Evolutionary conservation across 208 protist genomes (phyloP).

Genomic region (Trypanosoma lewisi): DNA sequence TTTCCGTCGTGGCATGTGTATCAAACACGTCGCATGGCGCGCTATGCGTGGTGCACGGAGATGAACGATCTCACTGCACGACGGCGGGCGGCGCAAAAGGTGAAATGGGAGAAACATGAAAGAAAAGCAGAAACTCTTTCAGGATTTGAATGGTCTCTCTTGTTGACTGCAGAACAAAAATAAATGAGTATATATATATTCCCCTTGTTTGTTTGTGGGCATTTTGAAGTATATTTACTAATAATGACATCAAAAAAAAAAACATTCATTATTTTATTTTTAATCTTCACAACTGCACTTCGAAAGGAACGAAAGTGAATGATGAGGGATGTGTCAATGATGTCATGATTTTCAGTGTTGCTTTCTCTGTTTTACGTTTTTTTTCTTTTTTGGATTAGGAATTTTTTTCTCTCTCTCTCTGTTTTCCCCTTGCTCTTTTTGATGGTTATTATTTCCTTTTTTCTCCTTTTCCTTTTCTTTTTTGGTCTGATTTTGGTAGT

Average conservation of each 20-base stretch:
- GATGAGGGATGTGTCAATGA: too few relatives aligned
- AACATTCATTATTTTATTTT: too few relatives aligned
- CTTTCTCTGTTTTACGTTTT: not conserved
- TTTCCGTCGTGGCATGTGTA: slow-evolving; percentile 14
- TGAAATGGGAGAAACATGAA: slow-evolving; percentile 16
- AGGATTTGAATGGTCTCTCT: slow-evolving; percentile 1
- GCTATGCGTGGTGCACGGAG: slow-evolving; percentile 1
- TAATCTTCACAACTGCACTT: too few relatives aligned
- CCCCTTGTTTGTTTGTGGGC: slow-evolving; percentile 20
- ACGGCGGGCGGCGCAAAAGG: not conserved
- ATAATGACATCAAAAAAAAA: too few relatives aligned
- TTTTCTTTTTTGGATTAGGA: slow-evolving; percentile 9
- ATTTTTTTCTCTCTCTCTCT: slow-evolving; percentile 21
- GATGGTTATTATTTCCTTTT: not conserved
- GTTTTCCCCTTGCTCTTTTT: slow-evolving; percentile 12
- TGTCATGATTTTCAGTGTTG: too few relatives aligned
- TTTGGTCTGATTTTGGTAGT: too few relatives aligned
- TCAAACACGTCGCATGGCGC: not conserved
- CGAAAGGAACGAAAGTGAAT: too few relatives aligned
- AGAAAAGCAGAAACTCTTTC: not conserved
- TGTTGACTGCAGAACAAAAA: not conserved
- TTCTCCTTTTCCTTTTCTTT: too few relatives aligned
- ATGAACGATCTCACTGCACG: not conserved
- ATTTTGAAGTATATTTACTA: not conserved
- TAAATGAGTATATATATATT: slow-evolving; percentile 5